Conservation (phyloP, 164 flowering plant species). For the Cinnamomum chago region DNA sequence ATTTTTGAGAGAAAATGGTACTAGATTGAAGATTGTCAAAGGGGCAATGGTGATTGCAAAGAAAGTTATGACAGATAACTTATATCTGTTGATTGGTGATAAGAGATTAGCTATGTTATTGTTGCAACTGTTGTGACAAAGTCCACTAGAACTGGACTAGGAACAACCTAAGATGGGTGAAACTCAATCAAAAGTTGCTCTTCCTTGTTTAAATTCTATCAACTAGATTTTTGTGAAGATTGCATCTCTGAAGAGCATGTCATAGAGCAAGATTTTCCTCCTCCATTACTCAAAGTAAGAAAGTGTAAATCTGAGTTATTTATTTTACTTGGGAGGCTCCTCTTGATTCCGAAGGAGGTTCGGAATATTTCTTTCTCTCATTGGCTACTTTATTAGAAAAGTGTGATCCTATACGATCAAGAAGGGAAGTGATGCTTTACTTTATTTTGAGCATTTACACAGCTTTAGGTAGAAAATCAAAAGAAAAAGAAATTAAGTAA, state of each 20-base stretch:
- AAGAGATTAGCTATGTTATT: neutral
- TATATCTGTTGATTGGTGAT: neutral
- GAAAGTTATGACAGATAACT: neutral
- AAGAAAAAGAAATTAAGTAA: neutral
- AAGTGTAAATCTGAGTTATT: neutral
- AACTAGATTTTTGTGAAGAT: neutral
- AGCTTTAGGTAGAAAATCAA: neutral
- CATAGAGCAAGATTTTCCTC: neutral
- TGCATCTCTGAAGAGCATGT: neutral
- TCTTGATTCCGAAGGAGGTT: neutral
- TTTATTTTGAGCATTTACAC: neutral
- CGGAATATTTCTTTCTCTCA: neutral
- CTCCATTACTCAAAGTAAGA: neutral
- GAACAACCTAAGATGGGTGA: neutral
- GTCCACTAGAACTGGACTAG: neutral
- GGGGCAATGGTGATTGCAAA: constrained; percentile 1
- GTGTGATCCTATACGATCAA: neutral
- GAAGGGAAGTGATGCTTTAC: neutral
- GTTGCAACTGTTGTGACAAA: neutral
- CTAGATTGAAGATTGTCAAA: neutral
- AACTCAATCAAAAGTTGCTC: neutral
- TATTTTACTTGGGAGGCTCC: neutral
- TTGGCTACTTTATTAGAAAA: neutral
- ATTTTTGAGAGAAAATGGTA: neutral
- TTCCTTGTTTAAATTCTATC: neutral